Evolutionary conservation across 306 rosid genomes (phyloP).

Genomic region (Coriaria nepalensis): DNA sequence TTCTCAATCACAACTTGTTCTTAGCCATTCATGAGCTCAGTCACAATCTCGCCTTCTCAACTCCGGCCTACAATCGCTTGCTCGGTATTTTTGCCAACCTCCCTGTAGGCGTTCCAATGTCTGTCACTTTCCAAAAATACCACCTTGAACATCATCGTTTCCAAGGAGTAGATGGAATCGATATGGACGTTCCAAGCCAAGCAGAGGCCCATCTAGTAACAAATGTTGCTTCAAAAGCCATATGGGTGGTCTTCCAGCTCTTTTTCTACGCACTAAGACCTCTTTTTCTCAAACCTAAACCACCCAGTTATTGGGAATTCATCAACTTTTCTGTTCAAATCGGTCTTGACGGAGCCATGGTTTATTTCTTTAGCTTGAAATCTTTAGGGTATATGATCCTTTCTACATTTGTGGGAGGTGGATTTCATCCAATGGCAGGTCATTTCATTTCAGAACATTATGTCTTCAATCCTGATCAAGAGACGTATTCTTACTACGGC

Average conservation of each 20-base stretch:
- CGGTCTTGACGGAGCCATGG: slow-evolving; percentile 50
- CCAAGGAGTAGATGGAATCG: slow-evolving; percentile 89
- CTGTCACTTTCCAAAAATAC: slow-evolving; percentile 87
- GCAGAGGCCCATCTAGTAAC: slow-evolving; percentile 64
- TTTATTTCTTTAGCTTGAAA: slow-evolving; percentile 62
- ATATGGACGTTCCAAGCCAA: slow-evolving; percentile 78
- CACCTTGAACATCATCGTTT: slow-evolving; percentile 89
- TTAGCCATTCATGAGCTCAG: slow-evolving; percentile 92
- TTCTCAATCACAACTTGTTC: slow-evolving; percentile 91
- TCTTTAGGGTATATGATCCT: slow-evolving; percentile 63
- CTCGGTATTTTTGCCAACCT: slow-evolving; percentile 88
- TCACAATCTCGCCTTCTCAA: slow-evolving; percentile 91
- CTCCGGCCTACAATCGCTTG: slow-evolving; percentile 66
- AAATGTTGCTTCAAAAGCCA: slow-evolving; percentile 36
- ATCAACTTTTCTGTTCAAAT: slow-evolving; percentile 54
- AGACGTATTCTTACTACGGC: slow-evolving; percentile 88
- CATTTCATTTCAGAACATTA: slow-evolving; percentile 94
- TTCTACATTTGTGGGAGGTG: slow-evolving; percentile 84
- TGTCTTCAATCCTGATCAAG: slow-evolving; percentile 72
- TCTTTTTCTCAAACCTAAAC: slow-evolving; percentile 73
- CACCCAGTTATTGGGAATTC: slow-evolving; percentile 84
- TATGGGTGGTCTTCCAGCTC: slow-evolving; percentile 78
- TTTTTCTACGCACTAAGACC: slow-evolving; percentile 84
- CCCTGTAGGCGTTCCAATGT: slow-evolving; percentile 90
- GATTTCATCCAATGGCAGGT: slow-evolving; percentile 99